Percentiles rank a stretch among this genome's conserved stretches.
Evolutionary conservation across 768 basidiomycete genomes (phyloP).

Genomic region (Lanmaoa rubissima): DNA sequence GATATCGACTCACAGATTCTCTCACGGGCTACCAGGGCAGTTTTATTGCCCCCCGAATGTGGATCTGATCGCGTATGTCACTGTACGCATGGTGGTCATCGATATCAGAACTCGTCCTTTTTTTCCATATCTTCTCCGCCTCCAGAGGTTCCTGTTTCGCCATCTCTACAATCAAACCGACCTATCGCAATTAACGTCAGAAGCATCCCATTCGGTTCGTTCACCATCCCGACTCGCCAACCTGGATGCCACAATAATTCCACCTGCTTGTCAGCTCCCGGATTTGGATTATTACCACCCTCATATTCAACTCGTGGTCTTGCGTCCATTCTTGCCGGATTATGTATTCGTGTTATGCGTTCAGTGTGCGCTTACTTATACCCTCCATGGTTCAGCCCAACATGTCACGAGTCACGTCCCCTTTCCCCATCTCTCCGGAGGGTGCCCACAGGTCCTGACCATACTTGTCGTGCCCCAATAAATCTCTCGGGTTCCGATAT

Average conservation of each 20-base stretch:
- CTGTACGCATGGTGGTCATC: constrained; percentile 7
- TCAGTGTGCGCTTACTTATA: constrained; percentile 23
- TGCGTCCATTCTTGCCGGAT: constrained; percentile 1
- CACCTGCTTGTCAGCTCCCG: neutral
- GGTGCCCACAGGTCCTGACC: neutral
- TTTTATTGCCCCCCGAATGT: neutral
- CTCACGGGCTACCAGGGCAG: constrained; percentile 20
- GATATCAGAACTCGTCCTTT: constrained; percentile 17
- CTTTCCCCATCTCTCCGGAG: constrained; percentile 1
- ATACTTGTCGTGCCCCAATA: neutral
- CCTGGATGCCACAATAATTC: neutral
- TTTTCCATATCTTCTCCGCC: constrained; percentile 4
- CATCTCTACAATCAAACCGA: constrained; percentile 3
- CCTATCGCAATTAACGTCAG: constrained; percentile 24
- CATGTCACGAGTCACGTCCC: neutral
- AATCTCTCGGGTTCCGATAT: constrained; percentile 10
- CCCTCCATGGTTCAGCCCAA: neutral
- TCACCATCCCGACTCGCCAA: neutral
- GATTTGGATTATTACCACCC: constrained; percentile 8
- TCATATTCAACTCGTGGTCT: neutral
- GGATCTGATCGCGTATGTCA: constrained; percentile 13
- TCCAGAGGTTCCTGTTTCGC: constrained; percentile 2
- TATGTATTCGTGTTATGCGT: neutral
- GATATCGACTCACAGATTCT: constrained; percentile 22
- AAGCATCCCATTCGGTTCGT: constrained; percentile 9